Base-by-base conservation (phyloP, 2,329 filamentous ascomycete genomes). In the Colletotrichum falcatum region DNA sequence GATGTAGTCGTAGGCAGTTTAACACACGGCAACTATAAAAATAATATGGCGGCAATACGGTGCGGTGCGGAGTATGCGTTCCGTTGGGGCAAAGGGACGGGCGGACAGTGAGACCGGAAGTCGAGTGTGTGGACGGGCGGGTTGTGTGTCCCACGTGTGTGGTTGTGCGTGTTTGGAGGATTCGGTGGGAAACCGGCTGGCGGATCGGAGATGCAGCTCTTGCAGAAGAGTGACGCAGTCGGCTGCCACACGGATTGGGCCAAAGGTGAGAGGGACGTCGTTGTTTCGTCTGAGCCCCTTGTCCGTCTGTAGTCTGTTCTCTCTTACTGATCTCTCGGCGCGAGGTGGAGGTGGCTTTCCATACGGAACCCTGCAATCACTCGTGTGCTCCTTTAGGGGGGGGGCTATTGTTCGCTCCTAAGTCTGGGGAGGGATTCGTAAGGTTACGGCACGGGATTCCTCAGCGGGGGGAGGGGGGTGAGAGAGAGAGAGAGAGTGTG, bases 201-300 rank as follows among this genome's bases (percentile, higher is more conserved):
- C 37, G 35, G 51, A 54, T 61, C 63, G 63, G 67, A 66, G 56
- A 46, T 67, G 64, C 58, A 63, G 64, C 20, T 67, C 58, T 44
- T 68, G 65, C 58, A 71, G 68, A 68, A 48, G 51, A 71, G 64
- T 71, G 59, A 71, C 46, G 68, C 68, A 71, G 44, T 46, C 37
- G 37, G 49, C 55, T 46, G 55, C 53, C 48, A 42, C 48, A 44
- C 49, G 16, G 37, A 46, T 65, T 62, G 67, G 67, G 58, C 58
- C 28, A 67, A 62, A 62, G 62, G 64, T 44, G 58, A 58, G 61
- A 62, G 26, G 51, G 56, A 70, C 53, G 67, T 49, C 44, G 44
- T 61, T n/a, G 30, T 35, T 33, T 59, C 58, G 67, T 67, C 67
- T 67, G 51, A 67, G 67, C 67, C 67, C 67, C 67, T 67, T 60